phyloP scores from a whole-genome alignment of 2,329 filamentous ascomycete genomes.

The Rhinocladiella mackenziei region DNA sequence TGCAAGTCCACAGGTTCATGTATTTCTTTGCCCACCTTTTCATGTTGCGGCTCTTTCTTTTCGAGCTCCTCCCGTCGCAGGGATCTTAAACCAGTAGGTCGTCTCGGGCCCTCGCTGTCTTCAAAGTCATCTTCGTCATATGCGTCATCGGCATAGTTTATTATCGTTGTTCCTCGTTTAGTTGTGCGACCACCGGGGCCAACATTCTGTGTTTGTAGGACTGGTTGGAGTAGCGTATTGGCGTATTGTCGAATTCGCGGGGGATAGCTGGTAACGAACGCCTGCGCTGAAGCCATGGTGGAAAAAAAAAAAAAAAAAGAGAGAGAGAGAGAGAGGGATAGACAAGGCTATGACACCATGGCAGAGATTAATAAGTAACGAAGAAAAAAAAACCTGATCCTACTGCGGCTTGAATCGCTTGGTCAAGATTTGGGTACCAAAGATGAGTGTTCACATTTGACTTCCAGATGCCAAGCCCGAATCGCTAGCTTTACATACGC shows the following conservation, averaged over 20 bases:
- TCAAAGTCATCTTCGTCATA: constrained; percentile 69
- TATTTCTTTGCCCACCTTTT: constrained; percentile 81
- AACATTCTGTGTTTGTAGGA: constrained; percentile 65
- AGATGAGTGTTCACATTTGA: background rate
- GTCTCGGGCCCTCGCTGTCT: constrained; percentile 63
- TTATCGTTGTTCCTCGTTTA: constrained; percentile 91
- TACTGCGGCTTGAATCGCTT: background rate
- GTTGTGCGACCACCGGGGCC: constrained; percentile 76
- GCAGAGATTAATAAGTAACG: background rate
- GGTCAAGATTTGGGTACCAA: background rate
- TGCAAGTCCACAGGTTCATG: constrained; percentile 74
- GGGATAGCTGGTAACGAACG: constrained; percentile 87
- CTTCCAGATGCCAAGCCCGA: constrained; percentile 2
- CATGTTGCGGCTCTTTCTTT: constrained; percentile 61
- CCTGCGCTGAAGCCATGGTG: constrained; percentile 63
- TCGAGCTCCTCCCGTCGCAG: constrained; percentile 71
- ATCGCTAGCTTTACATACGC: constrained; percentile 6
- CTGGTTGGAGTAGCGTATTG: constrained; percentile 84
- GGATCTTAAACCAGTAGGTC: constrained; percentile 77
- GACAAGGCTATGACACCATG: constrained; percentile 13
- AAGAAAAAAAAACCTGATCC: background rate
- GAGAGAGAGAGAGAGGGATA: background rate
- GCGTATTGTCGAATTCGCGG: constrained; percentile 84
- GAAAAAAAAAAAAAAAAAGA: background rate
- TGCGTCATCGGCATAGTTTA: constrained; percentile 97